Evolutionary conservation across 306 rosid genomes (phyloP).

Genomic region (Pueraria montana): DNA sequence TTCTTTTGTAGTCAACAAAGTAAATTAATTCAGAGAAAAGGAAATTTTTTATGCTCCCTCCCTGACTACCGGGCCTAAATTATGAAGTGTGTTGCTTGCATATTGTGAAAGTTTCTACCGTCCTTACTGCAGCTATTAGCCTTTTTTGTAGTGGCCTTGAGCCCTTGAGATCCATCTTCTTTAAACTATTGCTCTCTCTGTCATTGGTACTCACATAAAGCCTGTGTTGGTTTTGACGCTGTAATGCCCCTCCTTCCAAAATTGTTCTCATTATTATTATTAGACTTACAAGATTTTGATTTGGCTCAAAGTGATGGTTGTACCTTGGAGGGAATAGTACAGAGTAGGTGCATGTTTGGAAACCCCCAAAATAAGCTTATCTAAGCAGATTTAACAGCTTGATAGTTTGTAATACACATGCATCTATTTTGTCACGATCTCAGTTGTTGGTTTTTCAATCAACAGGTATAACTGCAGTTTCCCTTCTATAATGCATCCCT

Average conservation of each 20-base stretch:
- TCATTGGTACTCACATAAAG: not conserved
- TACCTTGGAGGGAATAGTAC: not conserved
- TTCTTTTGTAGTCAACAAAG: constrained; percentile 14
- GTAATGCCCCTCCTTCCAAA: constrained; percentile 12
- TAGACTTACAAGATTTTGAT: not conserved
- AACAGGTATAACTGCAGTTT: not conserved
- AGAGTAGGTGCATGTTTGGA: not conserved
- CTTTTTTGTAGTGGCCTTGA: not conserved
- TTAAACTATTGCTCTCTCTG: not conserved
- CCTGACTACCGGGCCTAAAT: not conserved
- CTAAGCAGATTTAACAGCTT: not conserved
- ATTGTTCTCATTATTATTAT: not conserved
- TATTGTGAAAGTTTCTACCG: not conserved
- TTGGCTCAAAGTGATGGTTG: not conserved
- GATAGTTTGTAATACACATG: not conserved
- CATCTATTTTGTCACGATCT: not conserved
- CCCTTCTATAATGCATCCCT: not conserved
- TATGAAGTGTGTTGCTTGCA: not conserved
- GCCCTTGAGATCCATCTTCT: not conserved
- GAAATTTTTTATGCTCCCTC: not conserved
- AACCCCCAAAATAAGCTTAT: not conserved
- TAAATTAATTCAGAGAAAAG: not conserved
- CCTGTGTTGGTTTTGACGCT: constrained; percentile 15
- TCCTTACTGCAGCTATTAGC: not conserved
- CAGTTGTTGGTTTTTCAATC: not conserved